Evolutionary conservation across 805 yeast species (phyloP).

Genomic region (Barnettozyma sp.): DNA sequence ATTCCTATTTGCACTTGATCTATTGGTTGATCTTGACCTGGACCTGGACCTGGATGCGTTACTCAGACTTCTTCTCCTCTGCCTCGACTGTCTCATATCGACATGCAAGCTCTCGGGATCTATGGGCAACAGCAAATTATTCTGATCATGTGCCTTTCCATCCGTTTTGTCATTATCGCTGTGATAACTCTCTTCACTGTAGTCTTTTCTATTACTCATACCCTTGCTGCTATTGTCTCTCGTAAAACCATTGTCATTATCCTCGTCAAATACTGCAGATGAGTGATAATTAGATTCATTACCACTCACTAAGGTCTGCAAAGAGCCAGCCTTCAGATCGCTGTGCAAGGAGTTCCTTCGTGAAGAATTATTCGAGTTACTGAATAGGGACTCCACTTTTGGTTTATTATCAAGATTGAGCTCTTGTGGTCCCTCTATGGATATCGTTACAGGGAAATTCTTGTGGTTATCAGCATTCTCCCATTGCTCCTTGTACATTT

Average conservation of each 20-base stretch:
- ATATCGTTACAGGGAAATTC: constrained; percentile 22
- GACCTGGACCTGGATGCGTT: constrained; percentile 7
- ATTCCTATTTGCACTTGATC: constrained; percentile 15
- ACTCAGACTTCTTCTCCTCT: constrained; percentile 26
- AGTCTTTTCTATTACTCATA: too few species aligned
- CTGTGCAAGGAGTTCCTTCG: constrained; percentile 24
- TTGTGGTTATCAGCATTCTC: too few species aligned
- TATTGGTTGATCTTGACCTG: constrained; percentile 1
- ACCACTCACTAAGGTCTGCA: background rate
- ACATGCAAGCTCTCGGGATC: constrained; percentile 13
- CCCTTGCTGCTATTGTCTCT: too few species aligned
- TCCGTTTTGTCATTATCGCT: constrained; percentile 8
- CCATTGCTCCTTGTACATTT: constrained; percentile 3
- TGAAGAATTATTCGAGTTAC: constrained; percentile 32
- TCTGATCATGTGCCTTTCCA: background rate
- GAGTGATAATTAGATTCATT: background rate
- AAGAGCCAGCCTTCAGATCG: constrained; percentile 21
- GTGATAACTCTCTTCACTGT: too few species aligned
- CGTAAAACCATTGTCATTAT: too few species aligned
- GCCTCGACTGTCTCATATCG: constrained; percentile 26
- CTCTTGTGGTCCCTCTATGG: constrained; percentile 30
- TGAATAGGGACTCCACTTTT: constrained; percentile 40
- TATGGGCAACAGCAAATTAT: constrained; percentile 2
- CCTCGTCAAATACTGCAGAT: constrained; percentile 10
- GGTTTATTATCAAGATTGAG: constrained; percentile 37